Percentiles rank a stretch among this genome's conserved stretches.
phyloP scores from a whole-genome alignment of 2,329 filamentous ascomycete species.

The Podosphaera xanthii region DNA sequence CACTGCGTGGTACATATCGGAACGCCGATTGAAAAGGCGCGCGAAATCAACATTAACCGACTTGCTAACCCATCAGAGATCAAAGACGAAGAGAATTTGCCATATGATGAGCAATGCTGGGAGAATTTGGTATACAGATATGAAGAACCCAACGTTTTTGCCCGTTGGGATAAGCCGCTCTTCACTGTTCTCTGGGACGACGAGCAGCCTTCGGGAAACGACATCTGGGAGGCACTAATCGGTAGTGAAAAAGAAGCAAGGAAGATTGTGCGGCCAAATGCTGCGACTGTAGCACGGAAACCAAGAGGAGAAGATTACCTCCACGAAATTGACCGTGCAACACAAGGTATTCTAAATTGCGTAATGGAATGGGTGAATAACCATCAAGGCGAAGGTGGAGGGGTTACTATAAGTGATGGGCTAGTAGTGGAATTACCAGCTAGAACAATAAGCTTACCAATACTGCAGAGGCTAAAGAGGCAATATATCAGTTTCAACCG shows the following conservation, averaged over 20 bases:
- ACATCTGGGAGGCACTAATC: constrained; percentile 51
- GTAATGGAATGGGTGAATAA: constrained; percentile 46
- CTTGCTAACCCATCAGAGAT: constrained; percentile 19
- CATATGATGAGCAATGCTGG: constrained; percentile 13
- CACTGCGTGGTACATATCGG: constrained; percentile 51
- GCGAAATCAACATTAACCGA: constrained; percentile 35
- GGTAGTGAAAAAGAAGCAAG: constrained; percentile 31
- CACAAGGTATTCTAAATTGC: constrained; percentile 49
- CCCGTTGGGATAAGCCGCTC: constrained; percentile 61
- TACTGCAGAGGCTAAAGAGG: constrained; percentile 53
- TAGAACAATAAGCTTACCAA: constrained; percentile 44
- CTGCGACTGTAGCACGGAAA: constrained; percentile 48
- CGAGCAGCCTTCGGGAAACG: constrained; percentile 38
- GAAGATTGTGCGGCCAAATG: constrained; percentile 49
- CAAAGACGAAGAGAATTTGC: constrained; percentile 13
- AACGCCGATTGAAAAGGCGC: constrained; percentile 28
- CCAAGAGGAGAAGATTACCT: constrained; percentile 46
- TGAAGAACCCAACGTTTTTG: constrained; percentile 72
- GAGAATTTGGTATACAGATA: constrained; percentile 37
- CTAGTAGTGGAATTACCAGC: constrained; percentile 41
- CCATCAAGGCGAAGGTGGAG: constrained; percentile 34
- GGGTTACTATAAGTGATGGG: constrained; percentile 26
- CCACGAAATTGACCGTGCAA: constrained; percentile 57
- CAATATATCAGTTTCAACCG: constrained; percentile 60
- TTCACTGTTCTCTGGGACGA: constrained; percentile 65